These are phyloP conservation scores for Yarrowia sp. DNA, from an alignment of 805 yeast species.

Conservation along the genomic window DNA sequence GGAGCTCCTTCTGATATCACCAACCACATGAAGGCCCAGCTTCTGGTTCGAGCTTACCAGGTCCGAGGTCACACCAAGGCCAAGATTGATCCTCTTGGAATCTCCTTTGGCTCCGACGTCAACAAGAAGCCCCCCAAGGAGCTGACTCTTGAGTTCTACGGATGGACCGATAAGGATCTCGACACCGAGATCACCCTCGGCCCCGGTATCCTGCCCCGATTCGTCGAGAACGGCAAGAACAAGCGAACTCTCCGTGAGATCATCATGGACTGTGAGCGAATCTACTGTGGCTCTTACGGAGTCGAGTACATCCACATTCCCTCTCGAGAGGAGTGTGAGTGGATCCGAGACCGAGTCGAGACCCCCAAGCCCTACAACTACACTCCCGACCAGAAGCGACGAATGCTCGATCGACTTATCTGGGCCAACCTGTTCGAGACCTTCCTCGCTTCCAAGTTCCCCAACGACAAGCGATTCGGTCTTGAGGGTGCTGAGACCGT, in stretches of 20 bases:
- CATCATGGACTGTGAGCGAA: constrained; percentile 75
- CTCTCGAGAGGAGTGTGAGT: constrained; percentile 92
- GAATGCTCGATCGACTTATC: constrained; percentile 92
- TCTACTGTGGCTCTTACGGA: constrained; percentile 90
- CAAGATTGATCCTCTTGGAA: constrained; percentile 91
- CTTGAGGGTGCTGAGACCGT: constrained; percentile 97
- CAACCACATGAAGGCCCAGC: constrained; percentile 92
- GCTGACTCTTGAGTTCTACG: constrained; percentile 89
- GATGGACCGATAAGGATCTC: constrained; percentile 85
- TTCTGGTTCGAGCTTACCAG: constrained; percentile 97
- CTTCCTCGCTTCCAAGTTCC: constrained; percentile 93
- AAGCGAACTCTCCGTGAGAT: constrained; percentile 80
- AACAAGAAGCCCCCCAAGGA: constrained; percentile 71
- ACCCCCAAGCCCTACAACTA: constrained; percentile 86
- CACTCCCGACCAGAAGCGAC: constrained; percentile 89
- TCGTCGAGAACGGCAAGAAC: constrained; percentile 68
- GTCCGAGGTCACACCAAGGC: constrained; percentile 98
- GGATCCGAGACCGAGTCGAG: constrained; percentile 97
- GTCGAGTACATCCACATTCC: constrained; percentile 97
- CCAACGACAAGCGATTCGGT: constrained; percentile 98
- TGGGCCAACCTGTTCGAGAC: constrained; percentile 96
- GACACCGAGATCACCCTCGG: constrained; percentile 87
- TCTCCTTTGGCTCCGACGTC: constrained; percentile 72
- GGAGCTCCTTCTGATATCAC: constrained; percentile 64
- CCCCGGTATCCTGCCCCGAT: constrained; percentile 96